Base-by-base conservation (phyloP, 192 early-diverging fungal species). In the Gaertneriomyces sp. region DNA sequence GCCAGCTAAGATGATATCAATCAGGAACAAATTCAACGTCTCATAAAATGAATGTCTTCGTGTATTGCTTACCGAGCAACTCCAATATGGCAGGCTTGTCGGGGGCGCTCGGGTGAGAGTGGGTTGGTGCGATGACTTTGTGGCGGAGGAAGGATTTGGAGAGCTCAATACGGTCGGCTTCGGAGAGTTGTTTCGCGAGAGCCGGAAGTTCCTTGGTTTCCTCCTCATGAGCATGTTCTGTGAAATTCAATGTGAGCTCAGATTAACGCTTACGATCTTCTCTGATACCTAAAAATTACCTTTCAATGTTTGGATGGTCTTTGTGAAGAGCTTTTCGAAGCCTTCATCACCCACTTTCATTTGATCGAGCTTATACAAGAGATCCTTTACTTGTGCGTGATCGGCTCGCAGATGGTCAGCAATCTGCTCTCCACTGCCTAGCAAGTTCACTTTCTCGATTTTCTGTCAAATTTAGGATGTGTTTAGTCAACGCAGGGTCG, bases 51-150 rank as follows among this genome's bases (percentile, higher is more conserved):
- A 1, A 12, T 20, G 20, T 16, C n/a, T 11, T 55, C 4, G n/a
- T 11, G 12, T 11, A 11, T 55, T 55, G 10, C 64, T 58, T 47
- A 66, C 64, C 64, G 25, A 58, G 54, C 4, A 66, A 14, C 50
- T 66, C 64, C 53, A 66, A 14, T 14, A 45, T 39, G 19, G 64
- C 42, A 17, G 64, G 64, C 64, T 66, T 66, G 55, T 66, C 64
- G n/a, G 64, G 64, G 7, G 64, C 64, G 25, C 47, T 33, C 5
- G 64, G 64, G 55, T 66, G 64, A 7, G 64, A 45, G 9, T 46
- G 39, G n/a, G 64, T 66, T 4, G 64, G 64, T 0, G 64, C 41
- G 33, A 66, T 66, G 14, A 41, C 64, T 40, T 66, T 66, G 9
- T 42, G 14, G 12, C 52, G 38, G 42, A 66, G 14, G 50, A 66